Evolutionary conservation across 1,139 yeast genomes (phyloP), one percentile per base, ranked within the genome.

Genomic region (Candida smagusa): DNA sequence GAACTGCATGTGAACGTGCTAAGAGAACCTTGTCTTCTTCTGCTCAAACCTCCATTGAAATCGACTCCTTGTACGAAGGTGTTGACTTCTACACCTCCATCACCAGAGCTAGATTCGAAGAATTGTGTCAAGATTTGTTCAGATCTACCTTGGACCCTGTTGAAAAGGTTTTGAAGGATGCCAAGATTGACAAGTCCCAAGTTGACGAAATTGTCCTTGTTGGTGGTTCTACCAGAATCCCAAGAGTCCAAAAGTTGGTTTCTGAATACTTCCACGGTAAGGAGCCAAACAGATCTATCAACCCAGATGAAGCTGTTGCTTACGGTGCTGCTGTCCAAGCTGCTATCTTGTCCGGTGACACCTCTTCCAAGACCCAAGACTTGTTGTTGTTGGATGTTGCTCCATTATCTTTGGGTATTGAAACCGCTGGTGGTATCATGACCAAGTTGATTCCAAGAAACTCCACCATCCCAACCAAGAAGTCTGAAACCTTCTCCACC

Each of bases 341-440:
- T 56, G 94, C 96, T 54, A 88, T 88, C 61, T 77, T 88, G 56
- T 81, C 95, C 45, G 96, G 96, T 74, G 94, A 85, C 66, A 80
- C 90, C 41, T 79, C 85, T 43, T 79, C 89, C 41, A 78, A 78
- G 72, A 78, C 94, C 53, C 90, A 85, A 75, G 95, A 85, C 65
- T 74, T 85, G 63, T 79, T 86, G 59, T 79, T 86, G 58, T 78
- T 86, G 66, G 95, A 85, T 77, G 95, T 80, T 57, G 85, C 86
- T 83, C 96, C 97, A 67, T 80, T 89, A 65, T 87, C 96, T 51
- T 70, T 89, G 54, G 97, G 97, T 76, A 90, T 89, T 63, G 97
- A 90, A 74, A 89, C 96, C 60, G 85, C 95, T 52, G 97, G 97
- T 70, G 96, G 96, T 71, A 95, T 89, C 63, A 88, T 89, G 95